Evolutionary conservation across 306 rosid species (phyloP).

Genomic region (Rosa chinensis): DNA sequence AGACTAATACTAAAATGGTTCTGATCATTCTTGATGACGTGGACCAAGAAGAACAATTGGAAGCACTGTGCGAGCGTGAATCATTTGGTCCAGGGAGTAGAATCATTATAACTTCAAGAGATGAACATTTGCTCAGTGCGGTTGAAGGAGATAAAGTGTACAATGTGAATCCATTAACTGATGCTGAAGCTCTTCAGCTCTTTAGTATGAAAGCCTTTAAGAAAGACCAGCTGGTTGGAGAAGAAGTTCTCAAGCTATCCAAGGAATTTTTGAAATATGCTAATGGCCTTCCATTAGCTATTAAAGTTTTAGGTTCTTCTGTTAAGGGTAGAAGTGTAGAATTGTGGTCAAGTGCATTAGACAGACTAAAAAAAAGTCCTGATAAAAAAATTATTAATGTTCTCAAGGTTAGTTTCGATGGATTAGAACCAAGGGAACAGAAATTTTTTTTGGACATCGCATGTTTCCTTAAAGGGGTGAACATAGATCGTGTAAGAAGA

Average conservation of each 20-base stretch:
- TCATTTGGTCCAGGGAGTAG: constrained; percentile 26
- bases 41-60: neutral
- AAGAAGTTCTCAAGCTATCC: constrained; percentile 1
- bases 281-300: constrained; percentile 22
- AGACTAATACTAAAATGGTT: constrained; percentile 5
- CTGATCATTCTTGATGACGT: constrained; percentile 28
- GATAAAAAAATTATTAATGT: neutral
- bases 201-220: constrained; percentile 5
- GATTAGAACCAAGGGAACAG: neutral
- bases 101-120: constrained; percentile 15
- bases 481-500: constrained; percentile 5
- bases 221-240: neutral
- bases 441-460: constrained; percentile 20
- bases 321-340: neutral
- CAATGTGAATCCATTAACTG: neutral
- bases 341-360: constrained; percentile 1
- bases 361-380: neutral
- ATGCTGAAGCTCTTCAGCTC: constrained; percentile 5
- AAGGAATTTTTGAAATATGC: constrained; percentile 12
- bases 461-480: constrained; percentile 9
- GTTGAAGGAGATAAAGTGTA: neutral
- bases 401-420: constrained; percentile 17
- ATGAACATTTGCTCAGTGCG: constrained; percentile 5
- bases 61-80: neutral
- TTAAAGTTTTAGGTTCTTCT: constrained; percentile 15